Evolutionary conservation across 2,329 filamentous ascomycete species (phyloP), one percentile per base, ranked within the genome.

Genomic region (Zasmidium citrigriseum): DNA sequence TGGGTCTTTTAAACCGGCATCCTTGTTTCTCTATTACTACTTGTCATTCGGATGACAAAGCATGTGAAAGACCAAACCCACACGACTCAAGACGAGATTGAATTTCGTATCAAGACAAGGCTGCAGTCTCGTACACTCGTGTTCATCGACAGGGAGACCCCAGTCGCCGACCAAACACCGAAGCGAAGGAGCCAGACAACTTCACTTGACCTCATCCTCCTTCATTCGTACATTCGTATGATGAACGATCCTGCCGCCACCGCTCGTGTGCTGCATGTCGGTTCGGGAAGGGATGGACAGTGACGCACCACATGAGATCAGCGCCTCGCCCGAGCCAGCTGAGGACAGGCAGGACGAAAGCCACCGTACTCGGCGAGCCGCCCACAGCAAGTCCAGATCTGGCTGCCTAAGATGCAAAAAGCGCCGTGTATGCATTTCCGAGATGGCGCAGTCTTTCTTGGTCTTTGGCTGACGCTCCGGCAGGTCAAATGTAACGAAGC

Each of bases 381-480:
- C 53, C 20, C 25, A 55, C 16, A 34, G 53, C 18, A 55, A 55
- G 46, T 55, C 54, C 27, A 34, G 54, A 20, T 47, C 48, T 22
- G 54, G 54, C 4, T 55, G 46, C 21, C 27, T 22, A 2, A 11
- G 46, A 16, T 55, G 53, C 29, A 55, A 55, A 34, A 55, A 41
- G 54, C 34, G 54, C 12, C 10, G 54, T n/a, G 46, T 51, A 45
- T 23, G 16, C 12, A 20, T 14, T n/a, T 24, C 21, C 14, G 23
- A 16, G n/a, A 44, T 18, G 34, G 16, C 34, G 34, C 14, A 4
- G 7, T 41, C 16, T 4, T n/a, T n/a, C 7, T 16, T n/a, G 4
- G 18, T 41, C 3, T 27, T 12, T 29, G 23, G 46, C 53, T 55
- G 25, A 50, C 25, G 14, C 29, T 4, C 2, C 10, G 9, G 23